Conservation (phyloP, 2,329 filamentous ascomycete genomes). For the Xylariaceae sp. region DNA sequence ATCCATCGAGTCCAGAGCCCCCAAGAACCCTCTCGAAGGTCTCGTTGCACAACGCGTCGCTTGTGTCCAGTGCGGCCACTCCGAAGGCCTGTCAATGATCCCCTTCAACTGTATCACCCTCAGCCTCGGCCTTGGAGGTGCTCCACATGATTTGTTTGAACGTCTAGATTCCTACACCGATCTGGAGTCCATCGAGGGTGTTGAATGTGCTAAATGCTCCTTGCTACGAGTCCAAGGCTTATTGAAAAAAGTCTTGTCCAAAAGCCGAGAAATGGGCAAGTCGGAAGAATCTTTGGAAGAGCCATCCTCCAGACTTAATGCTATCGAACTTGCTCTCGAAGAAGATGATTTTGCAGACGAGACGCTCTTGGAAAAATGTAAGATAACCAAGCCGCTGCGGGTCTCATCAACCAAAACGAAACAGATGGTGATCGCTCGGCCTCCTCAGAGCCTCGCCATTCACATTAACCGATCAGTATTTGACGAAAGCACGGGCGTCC, state of each 20-base stretch:
- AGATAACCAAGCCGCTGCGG: slow-evolving; percentile 62
- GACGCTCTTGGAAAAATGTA: slow-evolving; percentile 60
- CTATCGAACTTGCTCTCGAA: slow-evolving; percentile 67
- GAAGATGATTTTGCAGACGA: slow-evolving; percentile 76
- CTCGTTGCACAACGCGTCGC: slow-evolving; percentile 83
- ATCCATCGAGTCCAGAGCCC: slow-evolving; percentile 33
- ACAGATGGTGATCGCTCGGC: slow-evolving; percentile 78
- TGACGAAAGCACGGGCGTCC: slow-evolving; percentile 72
- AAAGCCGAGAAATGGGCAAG: slow-evolving; percentile 31
- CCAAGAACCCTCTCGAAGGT: slow-evolving; percentile 80
- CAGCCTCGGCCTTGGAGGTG: slow-evolving; percentile 62
- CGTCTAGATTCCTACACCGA: slow-evolving; percentile 81
- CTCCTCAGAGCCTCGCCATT: slow-evolving; percentile 75
- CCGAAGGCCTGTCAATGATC: slow-evolving; percentile 83
- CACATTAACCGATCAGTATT: slow-evolving; percentile 93
- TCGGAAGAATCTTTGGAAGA: slow-evolving; percentile 50
- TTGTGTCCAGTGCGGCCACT: slow-evolving; percentile 80
- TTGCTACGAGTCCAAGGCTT: slow-evolving; percentile 56
- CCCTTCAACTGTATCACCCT: slow-evolving; percentile 93
- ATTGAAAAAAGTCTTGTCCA: slow-evolving; percentile 45
- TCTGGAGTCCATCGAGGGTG: slow-evolving; percentile 80
- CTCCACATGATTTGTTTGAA: slow-evolving; percentile 67
- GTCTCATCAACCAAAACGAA: slow-evolving; percentile 81
- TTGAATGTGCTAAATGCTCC: slow-evolving; percentile 90
- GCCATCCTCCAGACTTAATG: slow-evolving; percentile 53